Base-by-base conservation (phyloP, 768 basidiomycete species). In the Macrolepiota albuminosa region DNA sequence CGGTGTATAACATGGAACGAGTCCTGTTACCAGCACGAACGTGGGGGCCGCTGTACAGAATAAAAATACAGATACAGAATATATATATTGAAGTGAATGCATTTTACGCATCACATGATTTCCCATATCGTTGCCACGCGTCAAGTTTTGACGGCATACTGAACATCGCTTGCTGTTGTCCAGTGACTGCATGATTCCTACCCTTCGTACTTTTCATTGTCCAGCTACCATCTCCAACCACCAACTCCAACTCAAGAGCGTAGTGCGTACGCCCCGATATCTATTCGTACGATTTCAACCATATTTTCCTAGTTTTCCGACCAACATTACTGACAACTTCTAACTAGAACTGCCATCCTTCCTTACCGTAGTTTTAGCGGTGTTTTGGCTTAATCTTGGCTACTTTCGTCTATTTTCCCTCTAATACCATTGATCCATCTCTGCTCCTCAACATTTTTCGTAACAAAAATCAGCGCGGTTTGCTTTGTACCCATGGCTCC, bases 1-100 rank as follows among this genome's bases (percentile, higher is more conserved):
- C 71, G 87, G 85, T 10, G 57, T 83, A 49, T 84, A 66, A 62
- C 54, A 37, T 16, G 31, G 31, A 36, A 53, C 39, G 45, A 53
- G 18, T 36, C 42, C 21, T 55, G 56, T 46, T 21, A 53, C 56
- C 51, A 40, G 24, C n/a, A 40, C 54, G 46, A 26, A 46, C 18
- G 14, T 45, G 21, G 13, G 14, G 26, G 14, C 8, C 24, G 31
- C 16, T 24, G 3, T 24, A 46, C n/a, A 42, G 16, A 13, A 40
- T 18, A 4, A n/a, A 42, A 42, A 21, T 21, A 21, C 21, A 42
- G 42, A 21, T 43, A 21, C 21, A 8, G 42, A 43, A 34, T 21
- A 21, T 43, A n/a, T n/a, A 42, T 6, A 7, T 18, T 40, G 18
- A 2, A 40, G 7, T 18, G 18, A 16, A 42, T 21, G 21, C 21